Conservation (phyloP, 2,329 filamentous ascomycete genomes). For the Penicillium sp. region DNA sequence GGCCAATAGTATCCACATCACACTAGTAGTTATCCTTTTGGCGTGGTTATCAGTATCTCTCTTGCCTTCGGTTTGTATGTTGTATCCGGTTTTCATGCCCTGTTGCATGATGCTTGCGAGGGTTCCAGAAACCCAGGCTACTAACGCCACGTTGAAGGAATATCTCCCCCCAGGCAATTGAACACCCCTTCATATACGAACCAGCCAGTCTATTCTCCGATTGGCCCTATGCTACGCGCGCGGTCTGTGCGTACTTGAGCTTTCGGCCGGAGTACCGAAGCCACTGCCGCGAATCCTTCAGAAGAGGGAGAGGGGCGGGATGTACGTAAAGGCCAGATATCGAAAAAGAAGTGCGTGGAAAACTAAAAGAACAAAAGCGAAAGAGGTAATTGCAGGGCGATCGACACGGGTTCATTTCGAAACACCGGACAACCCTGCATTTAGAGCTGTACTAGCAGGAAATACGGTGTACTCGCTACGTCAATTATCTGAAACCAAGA, state of each 20-base stretch:
- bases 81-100: background rate
- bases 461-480: background rate
- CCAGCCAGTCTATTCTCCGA: background rate
- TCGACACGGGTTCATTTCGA: background rate
- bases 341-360: too few species aligned
- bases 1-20: background rate
- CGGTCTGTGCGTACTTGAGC: constrained; percentile 17
- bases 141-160: background rate
- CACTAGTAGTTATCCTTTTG: background rate
- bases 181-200: background rate
- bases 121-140: background rate
- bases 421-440: background rate
- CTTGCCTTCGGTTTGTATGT: too few species aligned
- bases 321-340: too few species aligned
- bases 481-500: constrained; percentile 1
- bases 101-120: background rate
- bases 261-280: constrained; percentile 21
- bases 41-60: too few species aligned
- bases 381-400: background rate
- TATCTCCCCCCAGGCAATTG: background rate
- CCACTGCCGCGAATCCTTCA: constrained; percentile 22
- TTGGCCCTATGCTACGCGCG: constrained; percentile 1
- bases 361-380: background rate
- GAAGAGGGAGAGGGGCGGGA: background rate
- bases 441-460: background rate